Percentiles rank a stretch among this genome's conserved stretches.
Conservation (phyloP, 1,284 basidiomycete genomes). For the Tilletia horrida region DNA sequence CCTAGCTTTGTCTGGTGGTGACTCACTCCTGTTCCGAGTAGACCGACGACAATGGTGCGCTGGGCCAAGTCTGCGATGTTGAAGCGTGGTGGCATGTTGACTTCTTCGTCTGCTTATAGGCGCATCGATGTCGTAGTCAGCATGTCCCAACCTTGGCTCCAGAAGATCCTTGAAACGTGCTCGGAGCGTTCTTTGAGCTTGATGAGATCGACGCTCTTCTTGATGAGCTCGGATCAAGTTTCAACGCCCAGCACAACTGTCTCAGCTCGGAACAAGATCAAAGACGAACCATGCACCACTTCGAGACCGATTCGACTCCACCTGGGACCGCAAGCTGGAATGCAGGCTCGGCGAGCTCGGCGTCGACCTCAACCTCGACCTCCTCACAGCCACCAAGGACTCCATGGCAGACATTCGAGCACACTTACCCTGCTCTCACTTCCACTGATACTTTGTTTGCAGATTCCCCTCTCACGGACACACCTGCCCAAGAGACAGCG, state of each 20-base stretch:
- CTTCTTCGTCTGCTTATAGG: too few relatives aligned
- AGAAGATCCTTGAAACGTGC: neutral
- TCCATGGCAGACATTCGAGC: conserved; percentile 1
- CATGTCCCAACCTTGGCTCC: too few relatives aligned
- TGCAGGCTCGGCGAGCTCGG: neutral
- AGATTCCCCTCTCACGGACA: too few relatives aligned
- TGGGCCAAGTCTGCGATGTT: conserved; percentile 39
- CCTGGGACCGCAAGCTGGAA: neutral
- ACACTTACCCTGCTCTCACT: neutral
- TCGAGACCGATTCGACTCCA: neutral
- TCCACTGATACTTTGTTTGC: too few relatives aligned
- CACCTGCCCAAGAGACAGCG: too few relatives aligned
- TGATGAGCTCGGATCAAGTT: neutral
- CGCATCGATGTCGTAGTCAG: too few relatives aligned
- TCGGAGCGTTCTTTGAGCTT: neutral
- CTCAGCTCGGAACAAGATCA: neutral
- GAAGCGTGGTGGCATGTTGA: conserved; percentile 27
- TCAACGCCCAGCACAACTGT: neutral
- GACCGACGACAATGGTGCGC: conserved; percentile 39
- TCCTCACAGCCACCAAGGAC: neutral
- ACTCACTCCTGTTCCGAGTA: conserved; percentile 47
- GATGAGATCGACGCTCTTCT: neutral
- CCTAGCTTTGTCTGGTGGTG: neutral
- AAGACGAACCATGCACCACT: conserved; percentile 10
- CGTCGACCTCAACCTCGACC: neutral